Base-by-base conservation (phyloP, 805 yeast genomes). In the Metschnikowia amazonensis region DNA sequence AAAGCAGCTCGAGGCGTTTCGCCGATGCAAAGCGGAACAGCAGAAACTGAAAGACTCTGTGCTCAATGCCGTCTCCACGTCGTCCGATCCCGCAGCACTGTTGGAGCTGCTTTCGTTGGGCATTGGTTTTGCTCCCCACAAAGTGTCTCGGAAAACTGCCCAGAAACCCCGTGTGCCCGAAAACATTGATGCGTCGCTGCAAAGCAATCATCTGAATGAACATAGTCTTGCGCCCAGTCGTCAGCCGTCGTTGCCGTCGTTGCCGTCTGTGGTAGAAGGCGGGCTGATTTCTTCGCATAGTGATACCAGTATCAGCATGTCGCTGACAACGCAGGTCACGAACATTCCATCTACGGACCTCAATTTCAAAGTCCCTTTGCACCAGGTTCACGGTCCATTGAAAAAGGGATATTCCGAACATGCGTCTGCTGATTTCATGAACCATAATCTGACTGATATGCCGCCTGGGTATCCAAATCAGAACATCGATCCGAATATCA, bases 1-100 rank as follows among this genome's bases (percentile, higher is more conserved):
- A 37, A 66, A 60, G 18, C 68, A 67, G 49, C 44, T 70, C 2
- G 57, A 59, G 6, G 68, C 59, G 36, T 48, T 69, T 21, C 55
- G 49, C 31, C 49, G 45, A 16, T 51, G 56, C 32, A 60, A 62
- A 39, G 31, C 23, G 16, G 50, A 42, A 31, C 35, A 21, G 17
- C 36, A 28, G 10, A 45, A 36, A 10, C 31, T 10, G 29, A 29
- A 30, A 10, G 28, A 23, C 21, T 11, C 42, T 11, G 8, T 13
- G 14, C 31, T 28, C 5, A 18, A 11, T 4, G 35, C n/a, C 7
- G 9, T 7, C n/a, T 11, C 14, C 16, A 7, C 17, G 14, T 11
- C 34, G 5, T 7, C 30, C 7, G 42, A 21, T 6, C 29, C 42
- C 2, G n/a, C 18, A 11, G 3, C 28, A 18, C 25, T 18, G 36